Evolutionary conservation across 2,329 filamentous ascomycete species (phyloP).

Genomic region (Curvularia hawaiiensis): DNA sequence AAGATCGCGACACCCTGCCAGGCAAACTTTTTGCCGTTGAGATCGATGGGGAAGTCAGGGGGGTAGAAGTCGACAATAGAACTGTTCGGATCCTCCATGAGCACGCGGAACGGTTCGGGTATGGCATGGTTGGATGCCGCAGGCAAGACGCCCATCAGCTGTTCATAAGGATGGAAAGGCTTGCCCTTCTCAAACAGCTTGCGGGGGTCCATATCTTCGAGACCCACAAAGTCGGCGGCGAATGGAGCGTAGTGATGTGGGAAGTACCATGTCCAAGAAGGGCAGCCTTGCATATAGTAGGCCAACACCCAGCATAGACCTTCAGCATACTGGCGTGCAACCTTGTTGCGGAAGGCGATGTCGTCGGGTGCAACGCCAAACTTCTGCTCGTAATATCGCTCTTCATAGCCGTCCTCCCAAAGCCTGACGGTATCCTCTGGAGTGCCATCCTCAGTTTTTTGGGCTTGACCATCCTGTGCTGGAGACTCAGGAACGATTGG

Average conservation of each 20-base stretch:
- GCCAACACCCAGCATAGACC: constrained; percentile 93
- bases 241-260: constrained; percentile 99
- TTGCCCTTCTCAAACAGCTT: constrained; percentile 82
- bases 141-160: constrained; percentile 96
- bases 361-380: constrained; percentile 84
- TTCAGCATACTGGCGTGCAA: constrained; percentile 90
- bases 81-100: constrained; percentile 88
- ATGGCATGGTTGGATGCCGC: constrained; percentile 92
- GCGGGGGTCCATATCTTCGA: constrained; percentile 70
- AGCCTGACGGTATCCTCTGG: constrained; percentile 82
- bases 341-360: constrained; percentile 83
- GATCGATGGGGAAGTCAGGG: constrained; percentile 86
- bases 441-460: constrained; percentile 58
- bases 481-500: constrained; percentile 56
- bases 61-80: constrained; percentile 98
- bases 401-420: constrained; percentile 95
- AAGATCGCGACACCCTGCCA: constrained; percentile 96
- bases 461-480: constrained; percentile 49
- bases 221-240: constrained; percentile 87
- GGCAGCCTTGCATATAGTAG: constrained; percentile 98
- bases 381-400: constrained; percentile 97
- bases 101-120: constrained; percentile 81
- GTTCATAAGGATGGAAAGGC: constrained; percentile 91
- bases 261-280: constrained; percentile 99
- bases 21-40: constrained; percentile 98